phyloP scores from a whole-genome alignment of 2,329 filamentous ascomycete genomes.

The Fusarium napiforme region DNA sequence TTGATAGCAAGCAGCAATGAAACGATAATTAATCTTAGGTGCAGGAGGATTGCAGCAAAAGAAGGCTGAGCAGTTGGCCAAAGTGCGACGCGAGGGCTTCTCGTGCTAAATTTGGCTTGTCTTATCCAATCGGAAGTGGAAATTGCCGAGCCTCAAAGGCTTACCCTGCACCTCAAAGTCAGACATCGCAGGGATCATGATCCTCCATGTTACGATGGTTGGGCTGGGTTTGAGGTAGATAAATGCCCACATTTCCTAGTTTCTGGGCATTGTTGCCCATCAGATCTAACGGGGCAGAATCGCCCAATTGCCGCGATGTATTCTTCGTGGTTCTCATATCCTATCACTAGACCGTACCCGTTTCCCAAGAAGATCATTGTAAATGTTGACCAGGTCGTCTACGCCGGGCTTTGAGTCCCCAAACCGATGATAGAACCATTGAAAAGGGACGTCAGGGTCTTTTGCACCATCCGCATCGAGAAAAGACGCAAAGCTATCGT shows the following conservation, averaged over 20 bases:
- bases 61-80: background rate
- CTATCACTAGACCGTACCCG: constrained; percentile 14
- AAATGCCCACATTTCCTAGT: background rate
- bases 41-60: background rate
- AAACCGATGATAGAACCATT: background rate
- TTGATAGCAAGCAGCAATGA: background rate
- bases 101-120: background rate
- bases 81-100: background rate
- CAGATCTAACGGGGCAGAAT: too few species aligned
- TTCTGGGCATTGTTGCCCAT: background rate
- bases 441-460: background rate
- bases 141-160: too few species aligned
- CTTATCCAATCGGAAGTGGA: background rate
- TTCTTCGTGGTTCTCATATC: constrained; percentile 27
- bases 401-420: fast-evolving
- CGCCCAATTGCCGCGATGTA: background rate
- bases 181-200: background rate
- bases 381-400: background rate
- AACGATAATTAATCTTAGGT: background rate
- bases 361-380: background rate
- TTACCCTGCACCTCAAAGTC: background rate
- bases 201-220: background rate
- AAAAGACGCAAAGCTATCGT: background rate
- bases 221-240: background rate
- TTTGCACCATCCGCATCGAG: fast-evolving